Evolutionary conservation across 345 rosid genomes (phyloP).

Genomic region (Eucalyptus polyanthemos): DNA sequence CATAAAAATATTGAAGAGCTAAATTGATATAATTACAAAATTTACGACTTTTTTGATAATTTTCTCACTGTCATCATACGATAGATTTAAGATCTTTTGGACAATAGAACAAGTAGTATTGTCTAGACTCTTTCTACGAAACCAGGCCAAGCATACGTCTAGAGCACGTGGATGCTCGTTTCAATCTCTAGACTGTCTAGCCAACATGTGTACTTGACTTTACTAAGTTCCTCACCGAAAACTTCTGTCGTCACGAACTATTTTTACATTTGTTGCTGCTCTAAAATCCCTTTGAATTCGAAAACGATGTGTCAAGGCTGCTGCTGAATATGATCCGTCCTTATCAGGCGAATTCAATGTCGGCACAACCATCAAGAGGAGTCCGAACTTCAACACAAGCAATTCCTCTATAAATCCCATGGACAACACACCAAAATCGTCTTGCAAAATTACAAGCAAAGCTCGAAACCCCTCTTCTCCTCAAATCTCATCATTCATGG

Average conservation of each 20-base stretch:
- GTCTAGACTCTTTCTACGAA: background rate
- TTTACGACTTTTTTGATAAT: rapidly evolving
- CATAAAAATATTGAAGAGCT: too few relatives aligned
- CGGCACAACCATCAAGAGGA: background rate
- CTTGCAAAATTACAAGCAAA: background rate
- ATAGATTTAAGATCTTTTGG: background rate
- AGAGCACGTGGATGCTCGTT: background rate
- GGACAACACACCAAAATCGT: background rate
- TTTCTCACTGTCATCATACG: rapidly evolving
- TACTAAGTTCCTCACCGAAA: background rate
- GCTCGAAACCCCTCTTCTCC: background rate
- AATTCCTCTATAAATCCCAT: background rate
- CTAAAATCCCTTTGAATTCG: background rate
- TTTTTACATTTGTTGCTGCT: background rate
- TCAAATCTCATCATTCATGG: background rate
- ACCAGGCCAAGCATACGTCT: background rate
- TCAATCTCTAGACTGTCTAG: background rate
- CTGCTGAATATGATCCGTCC: background rate
- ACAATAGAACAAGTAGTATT: background rate
- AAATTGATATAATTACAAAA: too few relatives aligned
- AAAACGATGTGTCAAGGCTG: background rate
- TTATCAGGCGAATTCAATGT: background rate
- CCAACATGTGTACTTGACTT: background rate
- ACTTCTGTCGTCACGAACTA: background rate
- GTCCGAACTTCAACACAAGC: background rate